Conservation (phyloP, 768 basidiomycete species). For the Lactifluus rugatus region DNA sequence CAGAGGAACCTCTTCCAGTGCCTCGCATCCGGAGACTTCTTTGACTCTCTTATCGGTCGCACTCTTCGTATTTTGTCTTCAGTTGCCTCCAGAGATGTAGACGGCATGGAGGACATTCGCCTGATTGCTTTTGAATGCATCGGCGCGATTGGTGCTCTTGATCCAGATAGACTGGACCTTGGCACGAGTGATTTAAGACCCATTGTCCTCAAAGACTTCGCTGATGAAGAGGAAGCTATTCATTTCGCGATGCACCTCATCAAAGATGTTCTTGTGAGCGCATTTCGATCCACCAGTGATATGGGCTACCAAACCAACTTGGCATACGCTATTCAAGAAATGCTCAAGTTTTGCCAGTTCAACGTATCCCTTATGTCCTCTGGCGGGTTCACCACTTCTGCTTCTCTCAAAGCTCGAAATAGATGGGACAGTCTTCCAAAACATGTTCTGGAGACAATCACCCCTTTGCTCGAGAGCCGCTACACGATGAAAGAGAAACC, state of each 20-base stretch:
- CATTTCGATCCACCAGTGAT: constrained; percentile 90
- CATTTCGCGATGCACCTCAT: constrained; percentile 83
- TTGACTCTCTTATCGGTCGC: constrained; percentile 64
- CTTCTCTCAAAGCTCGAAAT: constrained; percentile 56
- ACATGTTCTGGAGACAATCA: constrained; percentile 75
- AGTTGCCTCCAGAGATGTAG: constrained; percentile 70
- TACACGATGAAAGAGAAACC: constrained; percentile 36
- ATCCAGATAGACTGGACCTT: constrained; percentile 86
- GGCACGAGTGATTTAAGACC: constrained; percentile 47
- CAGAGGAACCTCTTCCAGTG: constrained; percentile 45
- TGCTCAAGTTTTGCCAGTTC: constrained; percentile 82
- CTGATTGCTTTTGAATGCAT: constrained; percentile 81
- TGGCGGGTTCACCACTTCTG: constrained; percentile 34
- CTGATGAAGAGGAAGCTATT: constrained; percentile 64
- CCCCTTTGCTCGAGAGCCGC: constrained; percentile 69
- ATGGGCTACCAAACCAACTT: constrained; percentile 84
- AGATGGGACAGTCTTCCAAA: constrained; percentile 77
- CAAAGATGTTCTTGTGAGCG: constrained; percentile 72
- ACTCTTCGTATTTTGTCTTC: constrained; percentile 57
- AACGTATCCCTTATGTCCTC: constrained; percentile 59
- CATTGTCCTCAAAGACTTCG: constrained; percentile 73
- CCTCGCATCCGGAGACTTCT: constrained; percentile 76
- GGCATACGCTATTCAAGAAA: constrained; percentile 86
- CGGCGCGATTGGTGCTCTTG: constrained; percentile 84
- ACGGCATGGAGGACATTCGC: constrained; percentile 57